Conservation (phyloP, 1,284 basidiomycete species). For the Pseudozyma sp. region DNA sequence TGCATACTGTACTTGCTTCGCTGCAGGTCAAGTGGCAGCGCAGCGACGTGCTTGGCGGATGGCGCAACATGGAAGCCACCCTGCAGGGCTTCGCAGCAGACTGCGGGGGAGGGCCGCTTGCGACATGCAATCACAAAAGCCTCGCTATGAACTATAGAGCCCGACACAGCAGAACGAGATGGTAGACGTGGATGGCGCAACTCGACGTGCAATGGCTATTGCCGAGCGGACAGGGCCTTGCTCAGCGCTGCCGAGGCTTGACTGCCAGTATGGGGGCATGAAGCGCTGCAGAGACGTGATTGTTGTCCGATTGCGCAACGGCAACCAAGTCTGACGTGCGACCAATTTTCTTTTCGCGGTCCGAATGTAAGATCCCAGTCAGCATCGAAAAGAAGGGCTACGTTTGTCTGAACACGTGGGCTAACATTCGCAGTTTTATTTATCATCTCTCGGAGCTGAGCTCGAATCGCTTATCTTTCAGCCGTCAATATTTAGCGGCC, state of each 20-base stretch:
- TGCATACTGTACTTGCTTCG: no score
- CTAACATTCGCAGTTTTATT: no score
- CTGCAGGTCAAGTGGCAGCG: background rate
- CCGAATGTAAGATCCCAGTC: no score
- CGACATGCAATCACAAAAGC: constrained; percentile 5
- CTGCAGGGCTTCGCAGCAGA: background rate
- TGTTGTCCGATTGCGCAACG: constrained; percentile 11
- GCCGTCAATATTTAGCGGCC: no score
- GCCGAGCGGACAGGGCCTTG: background rate
- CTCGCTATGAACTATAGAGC: constrained; percentile 21
- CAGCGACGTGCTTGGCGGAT: constrained; percentile 12
- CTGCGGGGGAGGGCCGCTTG: constrained; percentile 8
- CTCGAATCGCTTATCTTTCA: no score
- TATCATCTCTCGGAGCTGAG: no score
- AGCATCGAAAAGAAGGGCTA: no score
- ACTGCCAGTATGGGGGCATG: background rate
- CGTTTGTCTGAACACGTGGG: no score
- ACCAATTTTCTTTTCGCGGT: no score
- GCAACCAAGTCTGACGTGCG: constrained; percentile 10
- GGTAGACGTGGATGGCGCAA: constrained; percentile 23
- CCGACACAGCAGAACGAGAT: background rate
- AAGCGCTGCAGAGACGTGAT: constrained; percentile 10
- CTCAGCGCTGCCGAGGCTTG: no score
- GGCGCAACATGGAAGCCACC: constrained; percentile 12
- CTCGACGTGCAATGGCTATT: constrained; percentile 11